Conservation (phyloP, 2,329 filamentous ascomycete species). For the Scedosporium aurantiacum region DNA sequence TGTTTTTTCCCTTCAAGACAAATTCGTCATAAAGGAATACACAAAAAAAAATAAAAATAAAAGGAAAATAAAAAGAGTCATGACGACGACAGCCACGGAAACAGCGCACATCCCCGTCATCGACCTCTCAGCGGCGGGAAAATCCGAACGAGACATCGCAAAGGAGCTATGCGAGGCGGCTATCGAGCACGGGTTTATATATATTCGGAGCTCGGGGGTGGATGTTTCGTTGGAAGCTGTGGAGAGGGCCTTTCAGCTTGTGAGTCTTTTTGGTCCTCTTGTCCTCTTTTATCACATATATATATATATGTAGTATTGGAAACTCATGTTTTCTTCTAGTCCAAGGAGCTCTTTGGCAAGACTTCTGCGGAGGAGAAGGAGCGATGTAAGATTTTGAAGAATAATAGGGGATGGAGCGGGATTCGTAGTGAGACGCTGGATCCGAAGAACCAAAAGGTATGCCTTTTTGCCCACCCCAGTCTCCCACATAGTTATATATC, state of each 20-base stretch:
- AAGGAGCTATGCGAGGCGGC: conserved; percentile 70
- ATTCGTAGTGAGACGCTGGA: conserved; percentile 87
- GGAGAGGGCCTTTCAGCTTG: conserved; percentile 61
- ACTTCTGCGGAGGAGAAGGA: conserved; percentile 62
- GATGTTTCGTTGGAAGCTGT: conserved; percentile 59
- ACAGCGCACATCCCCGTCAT: conserved; percentile 62
- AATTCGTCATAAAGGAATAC: not conserved
- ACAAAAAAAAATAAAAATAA: not conserved
- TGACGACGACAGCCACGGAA: not conserved
- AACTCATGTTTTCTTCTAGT: conserved; percentile 25
- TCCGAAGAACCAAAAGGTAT: conserved; percentile 66
- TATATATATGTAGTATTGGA: conserved; percentile 18
- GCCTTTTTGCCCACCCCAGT: conserved; percentile 10
- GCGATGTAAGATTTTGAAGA: conserved; percentile 59
- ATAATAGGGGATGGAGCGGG: conserved; percentile 81
- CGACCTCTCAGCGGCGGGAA: conserved; percentile 55
- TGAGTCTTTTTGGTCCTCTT: conserved; percentile 28
- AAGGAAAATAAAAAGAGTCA: not conserved
- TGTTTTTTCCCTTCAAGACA: too few species aligned
- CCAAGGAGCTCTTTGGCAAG: conserved; percentile 56
- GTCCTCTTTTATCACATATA: not conserved
- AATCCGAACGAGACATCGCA: conserved; percentile 44
- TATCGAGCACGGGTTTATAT: conserved; percentile 77
- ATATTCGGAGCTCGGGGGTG: conserved; percentile 63
- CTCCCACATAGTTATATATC: not conserved